These are phyloP conservation scores for Apophysomyces variabilis DNA, from an alignment of 371 early-diverging fungal species.

Conservation along the genomic window DNA sequence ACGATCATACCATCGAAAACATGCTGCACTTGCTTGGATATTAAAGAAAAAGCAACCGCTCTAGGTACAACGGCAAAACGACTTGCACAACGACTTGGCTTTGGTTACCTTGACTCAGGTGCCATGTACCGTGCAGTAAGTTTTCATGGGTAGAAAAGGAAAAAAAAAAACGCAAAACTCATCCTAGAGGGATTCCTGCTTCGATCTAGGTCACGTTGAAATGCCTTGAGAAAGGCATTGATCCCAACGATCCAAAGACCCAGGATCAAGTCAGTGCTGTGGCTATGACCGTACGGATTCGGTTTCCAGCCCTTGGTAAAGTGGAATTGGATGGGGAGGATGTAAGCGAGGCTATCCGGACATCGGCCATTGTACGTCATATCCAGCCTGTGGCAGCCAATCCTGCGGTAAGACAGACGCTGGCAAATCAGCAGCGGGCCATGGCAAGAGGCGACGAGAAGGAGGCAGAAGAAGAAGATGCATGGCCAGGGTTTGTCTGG, in stretches of 20 bases:
- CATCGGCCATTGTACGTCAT: conserved; percentile 62
- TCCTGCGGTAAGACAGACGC: conserved; percentile 62
- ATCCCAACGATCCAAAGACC: conserved; percentile 36
- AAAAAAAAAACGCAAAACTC: too few species aligned
- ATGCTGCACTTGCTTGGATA: background rate
- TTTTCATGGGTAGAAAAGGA: background rate
- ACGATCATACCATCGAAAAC: background rate
- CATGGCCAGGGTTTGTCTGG: conserved; percentile 27
- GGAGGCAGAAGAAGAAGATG: conserved; percentile 15
- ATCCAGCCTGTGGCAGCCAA: conserved; percentile 77
- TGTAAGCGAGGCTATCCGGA: conserved; percentile 72
- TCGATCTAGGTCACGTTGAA: conserved; percentile 59
- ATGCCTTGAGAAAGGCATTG: conserved; percentile 45
- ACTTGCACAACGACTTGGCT: conserved; percentile 75
- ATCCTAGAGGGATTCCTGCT: background rate
- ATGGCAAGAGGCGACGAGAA: conserved; percentile 33
- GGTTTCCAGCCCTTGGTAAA: conserved; percentile 36
- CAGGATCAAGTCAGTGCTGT: conserved; percentile 31
- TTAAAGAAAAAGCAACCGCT: too few species aligned
- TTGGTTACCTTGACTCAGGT: conserved; percentile 85
- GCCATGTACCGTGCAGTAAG: conserved; percentile 69
- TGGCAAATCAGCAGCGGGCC: conserved; percentile 66
- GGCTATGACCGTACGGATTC: conserved; percentile 28
- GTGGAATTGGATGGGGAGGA: conserved; percentile 69
- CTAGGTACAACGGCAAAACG: conserved; percentile 77